Percentiles rank a stretch among this genome's conserved stretches.
Conservation (phyloP, 1,284 basidiomycete species). For the Naganishia sp. region DNA sequence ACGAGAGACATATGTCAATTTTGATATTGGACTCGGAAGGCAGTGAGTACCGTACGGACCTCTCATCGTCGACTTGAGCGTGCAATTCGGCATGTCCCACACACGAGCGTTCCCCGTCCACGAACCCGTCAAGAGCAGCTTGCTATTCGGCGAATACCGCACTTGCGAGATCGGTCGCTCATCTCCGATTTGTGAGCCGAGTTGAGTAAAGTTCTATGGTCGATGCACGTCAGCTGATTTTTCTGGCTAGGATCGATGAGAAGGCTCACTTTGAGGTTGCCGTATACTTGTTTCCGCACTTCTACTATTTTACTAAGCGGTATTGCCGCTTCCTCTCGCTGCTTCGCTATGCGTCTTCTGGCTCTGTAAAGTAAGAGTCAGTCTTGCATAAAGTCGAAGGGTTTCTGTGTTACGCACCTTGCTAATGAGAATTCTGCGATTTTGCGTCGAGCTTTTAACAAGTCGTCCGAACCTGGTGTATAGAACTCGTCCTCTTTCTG, state of each 20-base stretch:
- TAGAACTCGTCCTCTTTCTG: conserved; percentile 90
- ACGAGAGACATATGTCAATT: conserved; percentile 15
- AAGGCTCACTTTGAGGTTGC: conserved; percentile 75
- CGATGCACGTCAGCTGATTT: conserved; percentile 13
- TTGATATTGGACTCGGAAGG: background rate
- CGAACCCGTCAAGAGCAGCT: conserved; percentile 84
- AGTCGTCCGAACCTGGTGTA: conserved; percentile 81
- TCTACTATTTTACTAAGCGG: conserved; percentile 90
- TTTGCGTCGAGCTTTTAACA: conserved; percentile 76
- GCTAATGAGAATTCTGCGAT: conserved; percentile 90
- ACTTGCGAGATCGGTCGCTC: conserved; percentile 91
- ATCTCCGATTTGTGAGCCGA: conserved; percentile 97
- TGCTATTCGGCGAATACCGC: conserved; percentile 88
- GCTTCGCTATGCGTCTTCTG: conserved; percentile 83
- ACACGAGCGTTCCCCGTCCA: conserved; percentile 95
- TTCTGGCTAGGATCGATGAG: background rate
- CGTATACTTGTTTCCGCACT: conserved; percentile 82
- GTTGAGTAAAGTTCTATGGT: conserved; percentile 75
- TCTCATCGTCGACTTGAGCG: conserved; percentile 68
- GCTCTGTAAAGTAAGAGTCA: conserved; percentile 64
- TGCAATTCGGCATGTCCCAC: conserved; percentile 91
- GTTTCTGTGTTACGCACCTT: conserved; percentile 68
- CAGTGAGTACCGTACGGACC: conserved; percentile 56
- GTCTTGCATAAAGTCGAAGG: conserved; percentile 4
- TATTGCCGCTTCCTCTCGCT: conserved; percentile 80